Evolutionary conservation across 2,329 filamentous ascomycete genomes (phyloP).

Genomic region (Diaporthe nobilis): DNA sequence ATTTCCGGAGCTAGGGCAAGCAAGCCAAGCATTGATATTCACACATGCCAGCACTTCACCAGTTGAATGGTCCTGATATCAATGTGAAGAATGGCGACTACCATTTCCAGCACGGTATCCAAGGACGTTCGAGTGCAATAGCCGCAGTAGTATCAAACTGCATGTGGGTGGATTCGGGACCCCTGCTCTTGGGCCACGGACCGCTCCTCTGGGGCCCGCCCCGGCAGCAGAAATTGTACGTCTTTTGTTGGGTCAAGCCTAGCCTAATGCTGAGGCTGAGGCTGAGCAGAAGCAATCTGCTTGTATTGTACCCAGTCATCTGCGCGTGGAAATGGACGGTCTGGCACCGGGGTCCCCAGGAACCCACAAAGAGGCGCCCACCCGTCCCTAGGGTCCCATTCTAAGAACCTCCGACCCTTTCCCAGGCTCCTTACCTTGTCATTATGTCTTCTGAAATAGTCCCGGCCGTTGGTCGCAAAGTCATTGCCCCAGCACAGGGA

Average conservation of each 20-base stretch:
- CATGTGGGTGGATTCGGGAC: neutral
- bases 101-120: neutral
- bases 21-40: neutral
- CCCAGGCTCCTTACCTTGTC: conserved; percentile 43
- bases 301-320: conserved; percentile 52
- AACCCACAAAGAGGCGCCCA: conserved; percentile 50
- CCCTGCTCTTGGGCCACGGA: neutral
- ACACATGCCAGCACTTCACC: neutral
- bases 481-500: conserved; percentile 49
- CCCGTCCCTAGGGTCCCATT: conserved; percentile 47
- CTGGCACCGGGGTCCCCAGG: conserved; percentile 45
- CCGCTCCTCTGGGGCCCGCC: neutral
- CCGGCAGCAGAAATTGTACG: neutral
- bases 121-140: neutral
- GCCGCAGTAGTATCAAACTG: neutral
- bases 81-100: neutral
- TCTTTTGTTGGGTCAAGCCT: neutral
- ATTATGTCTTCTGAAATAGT: conserved; percentile 48
- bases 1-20: neutral
- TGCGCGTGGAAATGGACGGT: conserved; percentile 47
- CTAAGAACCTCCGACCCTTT: conserved; percentile 46
- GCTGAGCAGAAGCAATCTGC: conserved; percentile 42
- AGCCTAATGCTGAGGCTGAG: neutral
- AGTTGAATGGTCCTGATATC: neutral
- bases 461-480: conserved; percentile 45